Percentiles rank a stretch among this genome's conserved stretches.
Evolutionary conservation across 352 stramenopile species (phyloP).

Genomic region (Phytophthora colocasiae): DNA sequence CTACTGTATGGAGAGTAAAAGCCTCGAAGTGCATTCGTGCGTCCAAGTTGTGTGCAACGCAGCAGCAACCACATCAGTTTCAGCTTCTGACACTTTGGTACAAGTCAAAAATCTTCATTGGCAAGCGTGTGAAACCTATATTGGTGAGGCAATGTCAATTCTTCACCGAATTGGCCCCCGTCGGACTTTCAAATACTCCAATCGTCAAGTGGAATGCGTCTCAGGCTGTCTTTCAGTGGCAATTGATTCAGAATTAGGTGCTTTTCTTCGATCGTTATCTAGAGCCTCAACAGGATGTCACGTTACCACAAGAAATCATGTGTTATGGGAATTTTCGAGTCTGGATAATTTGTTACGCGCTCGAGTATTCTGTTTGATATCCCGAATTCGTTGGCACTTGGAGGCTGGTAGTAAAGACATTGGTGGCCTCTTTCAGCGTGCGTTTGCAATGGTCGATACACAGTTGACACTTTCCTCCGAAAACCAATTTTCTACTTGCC

Average conservation of each 20-base stretch:
- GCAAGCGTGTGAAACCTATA: constrained; percentile 32
- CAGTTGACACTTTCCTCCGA: not conserved
- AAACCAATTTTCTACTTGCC: constrained; percentile 9
- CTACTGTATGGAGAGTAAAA: constrained; percentile 23
- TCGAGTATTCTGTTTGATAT: constrained; percentile 26
- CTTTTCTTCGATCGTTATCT: constrained; percentile 7
- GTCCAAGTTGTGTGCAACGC: constrained; percentile 23
- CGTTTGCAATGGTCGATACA: constrained; percentile 15
- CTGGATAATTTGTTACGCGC: constrained; percentile 10
- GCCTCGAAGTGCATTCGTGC: constrained; percentile 9
- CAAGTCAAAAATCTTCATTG: constrained; percentile 26
- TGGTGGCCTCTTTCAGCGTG: constrained; percentile 2
- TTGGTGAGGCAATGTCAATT: constrained; percentile 38
- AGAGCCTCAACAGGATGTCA: not conserved
- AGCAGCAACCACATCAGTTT: not conserved
- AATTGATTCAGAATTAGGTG: constrained; percentile 5
- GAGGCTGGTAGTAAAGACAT: constrained; percentile 2
- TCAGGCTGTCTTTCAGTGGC: not conserved
- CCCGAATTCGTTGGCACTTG: constrained; percentile 27
- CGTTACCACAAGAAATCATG: not conserved
- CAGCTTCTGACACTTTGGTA: not conserved
- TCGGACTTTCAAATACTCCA: constrained; percentile 27
- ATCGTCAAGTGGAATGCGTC: constrained; percentile 10
- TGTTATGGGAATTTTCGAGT: constrained; percentile 20
- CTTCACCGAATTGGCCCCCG: constrained; percentile 31